Percentiles rank a stretch among this genome's conserved stretches.
These are phyloP conservation scores for Lyophyllum atratum DNA, from an alignment of 768 basidiomycete species.

Conservation along the genomic window DNA sequence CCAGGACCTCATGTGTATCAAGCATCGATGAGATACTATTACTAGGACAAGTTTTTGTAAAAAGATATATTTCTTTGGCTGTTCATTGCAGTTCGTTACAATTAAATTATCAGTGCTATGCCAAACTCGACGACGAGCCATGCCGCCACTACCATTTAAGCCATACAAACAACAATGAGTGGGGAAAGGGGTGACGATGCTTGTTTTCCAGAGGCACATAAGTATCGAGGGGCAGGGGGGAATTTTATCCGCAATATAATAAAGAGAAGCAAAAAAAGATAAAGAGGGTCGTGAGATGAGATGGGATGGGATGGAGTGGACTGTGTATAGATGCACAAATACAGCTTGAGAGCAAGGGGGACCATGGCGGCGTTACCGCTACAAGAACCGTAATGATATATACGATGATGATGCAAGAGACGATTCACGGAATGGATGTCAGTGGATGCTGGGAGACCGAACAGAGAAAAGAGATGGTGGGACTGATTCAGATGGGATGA, in stretches of 20 bases:
- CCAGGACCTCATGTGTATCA: constrained; percentile 26
- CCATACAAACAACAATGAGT: neutral
- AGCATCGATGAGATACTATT: neutral
- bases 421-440: constrained; percentile 1
- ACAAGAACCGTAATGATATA: neutral
- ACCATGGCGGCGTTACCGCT: neutral
- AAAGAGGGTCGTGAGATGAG: neutral
- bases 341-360: constrained; percentile 11
- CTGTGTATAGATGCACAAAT: neutral
- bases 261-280: neutral
- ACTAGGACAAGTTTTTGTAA: neutral
- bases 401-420: constrained; percentile 5
- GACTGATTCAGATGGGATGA: neutral
- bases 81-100: constrained; percentile 1
- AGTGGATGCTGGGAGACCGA: neutral
- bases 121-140: neutral
- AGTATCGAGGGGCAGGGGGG: neutral
- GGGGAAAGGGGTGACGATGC: neutral
- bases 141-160: neutral
- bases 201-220: neutral
- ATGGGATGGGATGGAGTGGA: neutral
- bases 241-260: neutral
- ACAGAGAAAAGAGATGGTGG: neutral
- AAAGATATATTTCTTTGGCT: neutral
- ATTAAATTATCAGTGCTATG: neutral